Evolutionary conservation across 306 rosid genomes (phyloP), one percentile per base, ranked within the genome.

Genomic region (Sicyos edulis): DNA sequence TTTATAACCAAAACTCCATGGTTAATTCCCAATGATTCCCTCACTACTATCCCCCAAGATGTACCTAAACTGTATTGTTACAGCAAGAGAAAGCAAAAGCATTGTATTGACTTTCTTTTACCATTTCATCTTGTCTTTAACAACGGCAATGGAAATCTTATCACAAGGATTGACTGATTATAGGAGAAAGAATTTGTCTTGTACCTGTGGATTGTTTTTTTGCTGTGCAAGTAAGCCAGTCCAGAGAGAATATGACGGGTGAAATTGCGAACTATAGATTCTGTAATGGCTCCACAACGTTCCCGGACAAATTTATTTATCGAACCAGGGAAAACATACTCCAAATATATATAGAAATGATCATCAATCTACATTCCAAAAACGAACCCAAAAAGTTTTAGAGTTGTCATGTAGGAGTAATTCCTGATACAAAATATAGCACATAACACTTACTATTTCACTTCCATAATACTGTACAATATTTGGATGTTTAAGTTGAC

Each of bases 381-480:
- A 75, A 16, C 17, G 59, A 19, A 58, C 17, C 70, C 70, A 65
- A 19, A 42, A 55, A 4, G 5, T 74, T 34, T 56, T 73, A 75
- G 56, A 75, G 37, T 22, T 69, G 47, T 15, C 40, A 51, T 57
- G 55, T 62, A 15, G 47, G 45, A 17, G 54, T 32, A 22, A 74
- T 26, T 47, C 21, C 68, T 54, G 62, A 47, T 40, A 73, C 55
- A 59, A 24, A 56, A 71, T 54, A 37, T 29, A 17, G 37, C 17
- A 12, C 62, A 75, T 59, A 77, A 51, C 45, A 84, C 96, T 80
- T 82, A 92, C 96, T 63, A 66, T 75, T 70, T 92, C 96, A 80
- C 98, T 88, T 71, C 96, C 98, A 84, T 83, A 83, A 74, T 90
- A 92, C 74, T 83, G 89, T 77, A 92, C 98, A 75, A 92, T 92